A percentile compares a stretch with the other conserved stretches of the same genome.
Conservation (phyloP, 2,329 filamentous ascomycete species). For the Plectosphaerella plurivora region DNA sequence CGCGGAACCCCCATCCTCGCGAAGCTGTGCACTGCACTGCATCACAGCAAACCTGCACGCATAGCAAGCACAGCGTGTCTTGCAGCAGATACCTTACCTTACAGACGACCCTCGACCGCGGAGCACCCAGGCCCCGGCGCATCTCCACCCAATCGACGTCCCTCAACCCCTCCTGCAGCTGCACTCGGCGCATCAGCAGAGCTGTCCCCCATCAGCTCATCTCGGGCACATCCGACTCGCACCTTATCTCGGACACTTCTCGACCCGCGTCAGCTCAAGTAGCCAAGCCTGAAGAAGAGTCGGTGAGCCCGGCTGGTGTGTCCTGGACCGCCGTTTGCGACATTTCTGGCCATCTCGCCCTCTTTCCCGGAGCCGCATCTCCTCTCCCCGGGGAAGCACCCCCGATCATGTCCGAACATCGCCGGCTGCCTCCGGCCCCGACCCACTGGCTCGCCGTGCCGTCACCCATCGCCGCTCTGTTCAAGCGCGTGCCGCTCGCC, state of each 20-base stretch:
- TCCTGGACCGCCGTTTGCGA: too few species aligned
- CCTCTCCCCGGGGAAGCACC: too few species aligned
- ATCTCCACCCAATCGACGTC: neutral
- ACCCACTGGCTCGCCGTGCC: constrained; percentile 57
- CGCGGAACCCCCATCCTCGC: neutral
- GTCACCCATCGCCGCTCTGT: constrained; percentile 72
- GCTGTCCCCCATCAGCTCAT: too few species aligned
- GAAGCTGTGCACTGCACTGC: neutral
- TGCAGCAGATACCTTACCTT: too few species aligned
- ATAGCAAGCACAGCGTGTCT: too few species aligned
- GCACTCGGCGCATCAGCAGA: neutral
- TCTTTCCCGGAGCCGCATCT: neutral
- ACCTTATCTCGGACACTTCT: neutral
- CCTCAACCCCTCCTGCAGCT: neutral
- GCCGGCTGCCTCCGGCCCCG: constrained; percentile 4
- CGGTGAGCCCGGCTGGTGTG: too few species aligned
- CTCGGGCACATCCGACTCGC: neutral
- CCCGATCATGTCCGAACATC: constrained; percentile 13
- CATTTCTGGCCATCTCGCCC: neutral
- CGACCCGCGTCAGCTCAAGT: too few species aligned
- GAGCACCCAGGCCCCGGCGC: neutral
- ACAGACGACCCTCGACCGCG: too few species aligned
- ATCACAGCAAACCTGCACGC: neutral
- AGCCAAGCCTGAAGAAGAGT: too few species aligned
- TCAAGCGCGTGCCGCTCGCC: constrained; percentile 76